Base-by-base conservation (phyloP, 805 yeast genomes). In the Starmerella powellii region DNA sequence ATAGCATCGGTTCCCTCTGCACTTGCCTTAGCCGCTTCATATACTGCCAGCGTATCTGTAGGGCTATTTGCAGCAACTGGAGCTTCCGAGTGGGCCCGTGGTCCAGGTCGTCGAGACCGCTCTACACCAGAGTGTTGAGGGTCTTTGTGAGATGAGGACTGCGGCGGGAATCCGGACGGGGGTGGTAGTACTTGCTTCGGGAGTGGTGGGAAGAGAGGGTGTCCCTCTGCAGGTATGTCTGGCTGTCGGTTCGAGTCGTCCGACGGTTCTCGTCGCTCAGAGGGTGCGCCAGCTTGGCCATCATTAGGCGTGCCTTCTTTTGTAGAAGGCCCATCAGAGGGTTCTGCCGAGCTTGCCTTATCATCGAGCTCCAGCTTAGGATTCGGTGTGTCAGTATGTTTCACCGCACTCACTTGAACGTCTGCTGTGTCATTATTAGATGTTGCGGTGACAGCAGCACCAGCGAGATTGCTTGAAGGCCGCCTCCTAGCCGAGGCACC, bases 21-120 rank as follows among this genome's bases (percentile, higher is more conserved):
- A 11, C 47, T 39, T 10, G 47, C 46, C 12, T 50, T 44, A 1
- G 59, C 59, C 2, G 58, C 57, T 26, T 55, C 52, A 34, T 56
- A 57, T 4, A 53, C 50, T 2, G 57, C 51, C 35, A 55, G 34
- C 3, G 59, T 50, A 34, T 56, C 50, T 4, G 37, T 39, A 2
- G 50, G 41, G 13, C 45, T 45, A 19, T 31, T 24, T 10, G 26
- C 40, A 11, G 38, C 37, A 2, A 41, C 24, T 2, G 39, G 37
- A 2, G 41, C 40, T 4, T 42, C 43, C 2, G 35, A 18, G 16
- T 32, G 31, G n/a, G 47, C 24, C 12, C 45, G 41, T 6, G 46
- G 46, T 1, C 44, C 46, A 5, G 42, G 47, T 10, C 41, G 31
- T 3, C 50, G 34, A 1, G 28, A 5, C 16, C 46, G 10, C 11